Conservation (phyloP, 495 filamentous ascomycete genomes). For the Penicillium waksmanii region DNA sequence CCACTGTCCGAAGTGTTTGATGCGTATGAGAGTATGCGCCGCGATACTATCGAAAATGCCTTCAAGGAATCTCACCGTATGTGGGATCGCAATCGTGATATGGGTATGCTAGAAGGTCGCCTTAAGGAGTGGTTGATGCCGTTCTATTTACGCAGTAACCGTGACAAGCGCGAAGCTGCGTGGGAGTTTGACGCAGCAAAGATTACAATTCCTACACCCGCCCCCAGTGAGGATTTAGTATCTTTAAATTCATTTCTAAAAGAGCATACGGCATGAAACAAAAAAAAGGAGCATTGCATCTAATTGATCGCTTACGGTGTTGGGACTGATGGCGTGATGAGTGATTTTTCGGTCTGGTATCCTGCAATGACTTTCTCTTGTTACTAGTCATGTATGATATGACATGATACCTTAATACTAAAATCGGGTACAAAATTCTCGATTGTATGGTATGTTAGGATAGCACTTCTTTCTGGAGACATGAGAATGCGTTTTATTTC, state of each 20-base stretch:
- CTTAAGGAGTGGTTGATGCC: constrained; percentile 45
- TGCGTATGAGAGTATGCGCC: constrained; percentile 55
- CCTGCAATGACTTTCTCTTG: no score
- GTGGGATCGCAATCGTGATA: constrained; percentile 48
- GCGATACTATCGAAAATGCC: constrained; percentile 51
- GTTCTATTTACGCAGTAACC: constrained; percentile 34
- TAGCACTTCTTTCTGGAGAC: no score
- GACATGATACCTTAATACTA: no score
- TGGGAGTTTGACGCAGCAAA: constrained; percentile 46
- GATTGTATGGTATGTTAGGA: no score
- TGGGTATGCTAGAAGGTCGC: constrained; percentile 42
- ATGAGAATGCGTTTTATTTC: no score
- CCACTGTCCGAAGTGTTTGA: constrained; percentile 50
- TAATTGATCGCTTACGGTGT: constrained; percentile 11
- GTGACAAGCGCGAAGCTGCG: constrained; percentile 37
- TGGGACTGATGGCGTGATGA: constrained; percentile 14
- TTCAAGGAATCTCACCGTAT: constrained; percentile 55
- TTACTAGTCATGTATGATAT: no score
- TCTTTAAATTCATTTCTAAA: constrained; percentile 30
- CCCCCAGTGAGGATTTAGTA: constrained; percentile 28
- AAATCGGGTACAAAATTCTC: no score
- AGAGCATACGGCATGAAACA: constrained; percentile 15
- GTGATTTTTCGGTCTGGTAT: neutral
- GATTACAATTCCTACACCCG: constrained; percentile 31
- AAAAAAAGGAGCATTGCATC: neutral